Base-by-base conservation (phyloP, 2,329 filamentous ascomycete genomes). In the Tetracladium maxilliforme region DNA sequence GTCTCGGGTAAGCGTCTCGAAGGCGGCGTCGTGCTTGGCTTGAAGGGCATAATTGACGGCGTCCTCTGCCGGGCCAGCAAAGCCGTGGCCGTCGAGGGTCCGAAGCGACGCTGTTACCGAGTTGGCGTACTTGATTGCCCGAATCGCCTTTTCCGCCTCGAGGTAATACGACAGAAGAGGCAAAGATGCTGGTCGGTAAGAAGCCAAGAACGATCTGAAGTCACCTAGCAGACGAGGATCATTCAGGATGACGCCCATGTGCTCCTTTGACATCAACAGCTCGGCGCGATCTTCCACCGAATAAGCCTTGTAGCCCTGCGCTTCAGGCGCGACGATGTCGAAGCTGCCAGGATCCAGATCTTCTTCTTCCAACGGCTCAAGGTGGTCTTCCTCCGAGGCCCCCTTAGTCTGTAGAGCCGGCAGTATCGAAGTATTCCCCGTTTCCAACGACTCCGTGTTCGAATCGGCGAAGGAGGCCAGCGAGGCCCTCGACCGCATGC, bases 61-160 rank as follows among this genome's bases (percentile, higher is more conserved):
- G 3, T 54, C 47, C 9, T 55, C 53, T 2, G 66, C 55, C 3
- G 51, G 44, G 4, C 56, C 50, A 1, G 57, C 42, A 29, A 76
- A 75, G 3, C 61, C 58, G 16, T 66, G 51, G 0, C 58, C 64
- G 5, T 58, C 46, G 10, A 78, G 60, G 0, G 59, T 57, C 15
- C 66, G 57, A 7, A 80, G 52, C 3, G 70, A 61, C 31, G 67
- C 62, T 3, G 70, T 61, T 18, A 83, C 60, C 0, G 73, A 66
- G 43, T 84, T 81, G 12, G 74, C 65, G 37, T 83, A 83, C 17
- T 62, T 58, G 29, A 84, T 70, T 3, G 78, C 75, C 35, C 70
- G 67, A 9, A 81, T 47, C 1, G 77, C 76, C 41, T 84, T 86
- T 29, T 71, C 46, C 0, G 74, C 64, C 36, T 81, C 73, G 3